Base-by-base conservation (phyloP, 805 yeast species). In the Yarrowia deformans region DNA sequence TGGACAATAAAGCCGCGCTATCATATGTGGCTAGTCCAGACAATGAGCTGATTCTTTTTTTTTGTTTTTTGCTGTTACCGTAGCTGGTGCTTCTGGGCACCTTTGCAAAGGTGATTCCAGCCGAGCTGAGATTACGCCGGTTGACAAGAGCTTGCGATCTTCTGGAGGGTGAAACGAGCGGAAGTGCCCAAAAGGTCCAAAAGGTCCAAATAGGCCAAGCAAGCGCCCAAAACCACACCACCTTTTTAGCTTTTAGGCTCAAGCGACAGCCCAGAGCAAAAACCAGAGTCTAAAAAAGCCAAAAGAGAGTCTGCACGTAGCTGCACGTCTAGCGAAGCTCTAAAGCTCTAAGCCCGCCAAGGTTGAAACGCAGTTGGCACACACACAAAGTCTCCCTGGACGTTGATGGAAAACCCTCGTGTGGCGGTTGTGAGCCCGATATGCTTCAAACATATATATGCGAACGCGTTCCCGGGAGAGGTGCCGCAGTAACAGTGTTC, bases 271-370 rank as follows among this genome's bases (percentile, higher is more conserved):
- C 29, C 29, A 18, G 10, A 48, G 29, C 29, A 23, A 45, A 45
- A 35, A 2, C n/a, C 39, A 14, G 10, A 50, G 39, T 6, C 39
- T 48, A 48, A 50, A 37, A 54, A 39, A 54, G 45, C 8, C 60
- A 35, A 54, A 35, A 7, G 16, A 12, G 42, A 12, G 29, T 12
- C 34, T 14, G 56, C 56, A 35, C 29, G 13, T 3, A 3, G 34
- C 19, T n/a, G 60, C 60, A 54, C 60, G 60, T 54, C 60, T 54
- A 54, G 60, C 60, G 60, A 54, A 39, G 60, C 35, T 54, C 60
- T 54, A 54, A 54, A 54, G n/a, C 18, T 4, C 34, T 39, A 39
- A 54, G 19, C 45, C 3, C 14, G 35, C 14, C 34, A 54, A 39
- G 45, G 45, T 54, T 37, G 7, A 8, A 37, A 37, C n/a, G n/a